Evolutionary conservation across 2,329 filamentous ascomycete genomes (phyloP).

Genomic region (Fusarium sp.): DNA sequence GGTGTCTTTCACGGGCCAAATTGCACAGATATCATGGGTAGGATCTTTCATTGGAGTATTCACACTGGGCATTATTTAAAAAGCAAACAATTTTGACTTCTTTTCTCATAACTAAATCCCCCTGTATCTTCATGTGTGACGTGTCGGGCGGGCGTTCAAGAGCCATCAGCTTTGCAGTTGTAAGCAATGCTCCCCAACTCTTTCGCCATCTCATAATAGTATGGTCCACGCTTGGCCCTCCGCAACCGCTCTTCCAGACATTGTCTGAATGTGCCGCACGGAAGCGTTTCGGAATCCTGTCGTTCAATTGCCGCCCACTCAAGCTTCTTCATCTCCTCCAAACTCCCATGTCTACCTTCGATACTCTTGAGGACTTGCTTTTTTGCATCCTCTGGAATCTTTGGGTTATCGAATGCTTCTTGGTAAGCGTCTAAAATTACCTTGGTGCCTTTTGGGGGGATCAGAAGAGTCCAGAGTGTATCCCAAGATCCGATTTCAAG

Average conservation of each 20-base stretch:
- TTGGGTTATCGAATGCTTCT: not conserved
- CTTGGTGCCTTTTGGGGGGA: constrained; percentile 19
- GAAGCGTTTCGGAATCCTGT: constrained; percentile 1
- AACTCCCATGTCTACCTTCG: constrained; percentile 28
- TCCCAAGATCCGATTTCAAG: constrained; percentile 25
- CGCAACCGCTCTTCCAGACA: constrained; percentile 15
- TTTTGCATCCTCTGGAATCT: constrained; percentile 16
- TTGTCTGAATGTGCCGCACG: constrained; percentile 20
- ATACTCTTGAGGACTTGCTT: constrained; percentile 15
- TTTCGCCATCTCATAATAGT: not conserved
- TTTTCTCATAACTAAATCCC: no score
- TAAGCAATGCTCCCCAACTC: constrained; percentile 17
- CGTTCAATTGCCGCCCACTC: constrained; percentile 15
- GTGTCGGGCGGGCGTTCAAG: not conserved
- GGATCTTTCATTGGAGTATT: not conserved
- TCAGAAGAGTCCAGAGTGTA: constrained; percentile 2
- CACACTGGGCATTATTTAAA: not conserved
- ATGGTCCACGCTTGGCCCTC: not conserved
- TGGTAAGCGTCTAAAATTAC: constrained; percentile 20
- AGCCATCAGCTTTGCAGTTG: constrained; percentile 5
- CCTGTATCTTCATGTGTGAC: not conserved
- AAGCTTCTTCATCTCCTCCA: constrained; percentile 30
- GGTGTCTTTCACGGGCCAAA: constrained; percentile 3
- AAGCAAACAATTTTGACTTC: not conserved
- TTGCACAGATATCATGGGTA: constrained; percentile 9